These are phyloP conservation scores for Wallacemonas collosoma DNA, from an alignment of 208 protist species.

Conservation along the genomic window DNA sequence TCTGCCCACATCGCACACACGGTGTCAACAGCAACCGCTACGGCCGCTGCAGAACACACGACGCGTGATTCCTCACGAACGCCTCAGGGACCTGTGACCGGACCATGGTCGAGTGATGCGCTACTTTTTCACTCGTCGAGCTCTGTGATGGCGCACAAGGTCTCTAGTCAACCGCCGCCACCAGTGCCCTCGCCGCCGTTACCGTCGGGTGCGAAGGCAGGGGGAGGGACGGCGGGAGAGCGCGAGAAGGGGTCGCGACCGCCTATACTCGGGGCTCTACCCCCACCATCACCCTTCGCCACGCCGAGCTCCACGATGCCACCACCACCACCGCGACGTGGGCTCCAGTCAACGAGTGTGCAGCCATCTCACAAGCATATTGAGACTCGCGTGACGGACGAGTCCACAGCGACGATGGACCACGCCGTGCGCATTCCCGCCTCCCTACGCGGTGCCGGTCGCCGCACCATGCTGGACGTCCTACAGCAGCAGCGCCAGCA, in stretches of 20 bases:
- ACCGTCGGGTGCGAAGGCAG: too few relatives aligned
- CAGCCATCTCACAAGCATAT: too few relatives aligned
- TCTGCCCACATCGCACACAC: not conserved
- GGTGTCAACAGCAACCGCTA: not conserved
- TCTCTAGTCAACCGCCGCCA: too few relatives aligned
- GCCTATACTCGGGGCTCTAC: slow-evolving; percentile 1
- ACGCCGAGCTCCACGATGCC: not conserved
- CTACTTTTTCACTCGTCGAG: too few relatives aligned
- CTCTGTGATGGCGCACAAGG: too few relatives aligned
- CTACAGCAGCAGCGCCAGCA: slow-evolving; percentile 21
- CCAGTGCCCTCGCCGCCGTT: too few relatives aligned
- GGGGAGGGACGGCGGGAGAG: too few relatives aligned
- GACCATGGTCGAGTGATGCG: too few relatives aligned
- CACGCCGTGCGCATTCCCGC: slow-evolving; percentile 53
- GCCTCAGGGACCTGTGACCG: too few relatives aligned
- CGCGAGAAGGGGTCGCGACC: not conserved
- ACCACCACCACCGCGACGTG: not conserved
- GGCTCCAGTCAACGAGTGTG: not conserved
- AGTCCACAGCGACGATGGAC: slow-evolving; percentile 53
- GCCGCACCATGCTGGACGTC: slow-evolving; percentile 80
- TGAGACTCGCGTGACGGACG: not conserved
- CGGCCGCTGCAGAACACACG: not conserved
- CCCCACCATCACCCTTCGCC: not conserved
- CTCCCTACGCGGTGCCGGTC: slow-evolving; percentile 53
- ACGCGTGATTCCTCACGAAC: too few relatives aligned